phyloP scores from a whole-genome alignment of 2,329 filamentous ascomycete genomes.

The Byssoonygena ceratinophila region DNA sequence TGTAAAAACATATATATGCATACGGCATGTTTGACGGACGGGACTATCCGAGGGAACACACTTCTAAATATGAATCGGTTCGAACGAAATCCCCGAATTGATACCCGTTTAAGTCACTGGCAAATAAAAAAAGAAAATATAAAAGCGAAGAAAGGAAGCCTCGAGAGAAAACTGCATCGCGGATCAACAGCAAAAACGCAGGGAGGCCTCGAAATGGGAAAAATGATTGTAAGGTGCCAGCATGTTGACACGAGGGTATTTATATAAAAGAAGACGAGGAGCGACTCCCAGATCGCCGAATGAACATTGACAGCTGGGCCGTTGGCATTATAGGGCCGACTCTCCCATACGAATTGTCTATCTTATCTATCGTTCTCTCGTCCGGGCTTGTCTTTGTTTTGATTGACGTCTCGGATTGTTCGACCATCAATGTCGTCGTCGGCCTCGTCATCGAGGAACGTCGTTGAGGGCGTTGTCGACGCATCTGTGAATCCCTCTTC shows the following conservation, averaged over 20 bases:
- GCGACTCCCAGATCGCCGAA: conserved; percentile 3
- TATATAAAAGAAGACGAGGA: not conserved
- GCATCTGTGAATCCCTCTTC: conserved; percentile 21
- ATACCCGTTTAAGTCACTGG: not conserved
- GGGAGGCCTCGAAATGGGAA: not conserved
- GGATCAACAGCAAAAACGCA: conserved; percentile 10
- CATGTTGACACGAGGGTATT: conserved; percentile 2
- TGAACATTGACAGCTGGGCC: not conserved
- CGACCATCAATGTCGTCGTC: conserved; percentile 4
- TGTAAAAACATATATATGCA: not conserved
- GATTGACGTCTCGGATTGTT: conserved; percentile 8
- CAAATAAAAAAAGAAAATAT: not conserved
- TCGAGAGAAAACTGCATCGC: conserved; percentile 5
- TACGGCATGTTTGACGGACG: not conserved
- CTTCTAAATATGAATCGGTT: not conserved
- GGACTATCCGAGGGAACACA: not conserved
- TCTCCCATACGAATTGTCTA: conserved; percentile 1
- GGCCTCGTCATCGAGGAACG: conserved; percentile 13
- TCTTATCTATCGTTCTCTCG: conserved; percentile 3
- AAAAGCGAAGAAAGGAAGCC: not conserved
- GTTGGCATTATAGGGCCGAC: not conserved
- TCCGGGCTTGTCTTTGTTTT: not conserved
- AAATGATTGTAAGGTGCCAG: conserved; percentile 5
- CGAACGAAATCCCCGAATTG: not conserved
- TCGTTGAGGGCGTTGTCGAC: conserved; percentile 19